These are phyloP conservation scores for Artomyces pyxidatus DNA, from an alignment of 768 basidiomycete species.

Conservation along the genomic window DNA sequence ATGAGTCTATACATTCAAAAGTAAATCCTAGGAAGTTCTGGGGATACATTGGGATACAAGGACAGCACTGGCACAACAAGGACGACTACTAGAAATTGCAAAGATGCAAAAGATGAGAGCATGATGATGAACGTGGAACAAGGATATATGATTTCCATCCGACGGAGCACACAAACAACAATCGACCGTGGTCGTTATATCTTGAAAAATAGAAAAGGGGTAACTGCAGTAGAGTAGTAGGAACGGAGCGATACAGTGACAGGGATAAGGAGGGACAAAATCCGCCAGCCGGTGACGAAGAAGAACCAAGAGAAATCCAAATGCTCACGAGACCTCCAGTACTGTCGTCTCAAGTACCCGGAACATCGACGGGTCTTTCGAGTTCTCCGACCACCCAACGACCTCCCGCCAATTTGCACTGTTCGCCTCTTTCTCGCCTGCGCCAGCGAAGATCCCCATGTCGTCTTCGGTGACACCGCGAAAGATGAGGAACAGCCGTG, in stretches of 20 bases:
- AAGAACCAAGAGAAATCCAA: not conserved
- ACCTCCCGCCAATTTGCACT: slow-evolving; percentile 72
- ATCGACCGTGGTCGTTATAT: not conserved
- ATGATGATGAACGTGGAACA: slow-evolving; percentile 12
- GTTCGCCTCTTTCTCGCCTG: slow-evolving; percentile 84
- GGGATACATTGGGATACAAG: not conserved
- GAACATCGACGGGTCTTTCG: slow-evolving; percentile 67
- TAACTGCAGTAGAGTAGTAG: not conserved
- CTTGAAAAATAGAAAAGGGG: not conserved
- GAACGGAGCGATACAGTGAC: not conserved
- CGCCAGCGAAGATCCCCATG: slow-evolving; percentile 59
- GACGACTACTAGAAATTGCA: not conserved
- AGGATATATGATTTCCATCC: slow-evolving; percentile 13
- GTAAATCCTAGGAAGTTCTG: not conserved
- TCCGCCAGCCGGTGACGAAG: not conserved
- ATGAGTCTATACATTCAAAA: not conserved
- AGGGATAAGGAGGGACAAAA: not conserved
- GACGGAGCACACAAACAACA: not conserved
- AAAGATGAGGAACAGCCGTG: slow-evolving; percentile 80
- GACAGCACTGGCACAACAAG: not conserved
- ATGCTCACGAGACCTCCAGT: slow-evolving; percentile 52
- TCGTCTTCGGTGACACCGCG: slow-evolving; percentile 79
- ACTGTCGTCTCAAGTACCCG: slow-evolving; percentile 75
- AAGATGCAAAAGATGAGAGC: not conserved
- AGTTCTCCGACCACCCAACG: slow-evolving; percentile 75